Evolutionary conservation across 768 basidiomycete genomes (phyloP).

Genomic region (Boletus patriciae): DNA sequence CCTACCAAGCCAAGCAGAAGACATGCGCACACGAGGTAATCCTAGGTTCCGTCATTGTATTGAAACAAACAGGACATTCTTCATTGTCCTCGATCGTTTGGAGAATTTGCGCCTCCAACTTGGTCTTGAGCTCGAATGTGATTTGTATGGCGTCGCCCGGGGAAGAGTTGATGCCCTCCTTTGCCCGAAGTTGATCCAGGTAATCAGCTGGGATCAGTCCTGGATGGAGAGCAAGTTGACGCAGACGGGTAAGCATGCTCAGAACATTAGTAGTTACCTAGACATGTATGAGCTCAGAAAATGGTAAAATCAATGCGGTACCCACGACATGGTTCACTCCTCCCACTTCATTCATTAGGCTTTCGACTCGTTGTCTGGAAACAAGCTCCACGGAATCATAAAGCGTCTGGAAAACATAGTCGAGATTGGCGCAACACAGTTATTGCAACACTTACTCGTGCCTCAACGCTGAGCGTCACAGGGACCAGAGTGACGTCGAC

Average conservation of each 20-base stretch:
- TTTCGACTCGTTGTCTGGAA: conserved; percentile 63
- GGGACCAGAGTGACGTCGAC: conserved; percentile 78
- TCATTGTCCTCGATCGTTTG: conserved; percentile 77
- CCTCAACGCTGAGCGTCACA: conserved; percentile 62
- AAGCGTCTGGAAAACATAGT: conserved; percentile 43
- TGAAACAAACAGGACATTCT: conserved; percentile 80
- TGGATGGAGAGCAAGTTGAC: conserved; percentile 80
- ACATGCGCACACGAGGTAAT: conserved; percentile 74
- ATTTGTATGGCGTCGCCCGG: conserved; percentile 36
- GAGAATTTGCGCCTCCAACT: conserved; percentile 57
- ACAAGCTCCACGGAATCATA: conserved; percentile 69
- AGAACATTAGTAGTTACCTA: conserved; percentile 71
- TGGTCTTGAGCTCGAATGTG: conserved; percentile 52
- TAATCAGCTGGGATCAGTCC: conserved; percentile 71
- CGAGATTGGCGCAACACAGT: neutral
- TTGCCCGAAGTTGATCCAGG: conserved; percentile 54
- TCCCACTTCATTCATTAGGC: conserved; percentile 43
- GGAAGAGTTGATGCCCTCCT: conserved; percentile 28
- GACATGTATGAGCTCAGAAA: conserved; percentile 5
- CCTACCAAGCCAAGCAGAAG: conserved; percentile 72
- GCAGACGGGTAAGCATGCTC: conserved; percentile 82
- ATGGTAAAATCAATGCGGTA: neutral
- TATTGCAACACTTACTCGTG: conserved; percentile 49
- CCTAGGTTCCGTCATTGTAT: conserved; percentile 57
- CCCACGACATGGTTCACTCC: conserved; percentile 45